phyloP scores from a whole-genome alignment of 768 basidiomycete genomes.

The Trametes coccinea region DNA sequence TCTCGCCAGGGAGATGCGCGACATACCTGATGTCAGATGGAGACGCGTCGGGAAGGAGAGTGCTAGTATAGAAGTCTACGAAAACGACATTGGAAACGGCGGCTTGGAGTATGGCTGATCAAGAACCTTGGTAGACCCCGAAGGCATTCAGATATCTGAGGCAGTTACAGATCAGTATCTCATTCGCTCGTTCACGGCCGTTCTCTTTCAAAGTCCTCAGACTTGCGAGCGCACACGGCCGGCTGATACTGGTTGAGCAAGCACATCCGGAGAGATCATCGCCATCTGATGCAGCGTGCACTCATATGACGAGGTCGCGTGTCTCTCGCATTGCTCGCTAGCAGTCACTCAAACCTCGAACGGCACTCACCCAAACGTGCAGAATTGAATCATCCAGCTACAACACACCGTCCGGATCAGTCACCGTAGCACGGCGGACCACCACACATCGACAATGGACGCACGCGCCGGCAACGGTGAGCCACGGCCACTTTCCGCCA shows the following conservation, averaged over 20 bases:
- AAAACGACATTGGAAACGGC: not conserved
- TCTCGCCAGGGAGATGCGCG: not conserved
- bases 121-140: constrained; percentile 32
- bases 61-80: constrained; percentile 23
- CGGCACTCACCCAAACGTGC: constrained; percentile 26
- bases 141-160: constrained; percentile 28
- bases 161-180: not conserved
- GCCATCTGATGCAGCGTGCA: too few relatives aligned
- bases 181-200: not conserved
- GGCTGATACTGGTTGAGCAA: too few relatives aligned
- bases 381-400: constrained; percentile 29
- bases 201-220: too few relatives aligned
- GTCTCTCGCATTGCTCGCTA: too few relatives aligned
- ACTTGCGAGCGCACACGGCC: too few relatives aligned
- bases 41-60: constrained; percentile 21
- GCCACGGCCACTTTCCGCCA: constrained; percentile 21
- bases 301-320: too few relatives aligned
- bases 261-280: too few relatives aligned
- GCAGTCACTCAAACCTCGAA: too few relatives aligned
- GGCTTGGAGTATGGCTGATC: not conserved
- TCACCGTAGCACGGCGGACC: too few relatives aligned
- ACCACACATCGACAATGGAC: not conserved
- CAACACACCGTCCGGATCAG: not conserved
- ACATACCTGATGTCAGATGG: constrained; percentile 25
- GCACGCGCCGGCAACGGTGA: constrained; percentile 28